A percentile compares a stretch with the other conserved stretches of the same genome.
These are phyloP conservation scores for Tolypocladium album DNA, from an alignment of 2,329 filamentous ascomycete genomes.

Conservation along the genomic window DNA sequence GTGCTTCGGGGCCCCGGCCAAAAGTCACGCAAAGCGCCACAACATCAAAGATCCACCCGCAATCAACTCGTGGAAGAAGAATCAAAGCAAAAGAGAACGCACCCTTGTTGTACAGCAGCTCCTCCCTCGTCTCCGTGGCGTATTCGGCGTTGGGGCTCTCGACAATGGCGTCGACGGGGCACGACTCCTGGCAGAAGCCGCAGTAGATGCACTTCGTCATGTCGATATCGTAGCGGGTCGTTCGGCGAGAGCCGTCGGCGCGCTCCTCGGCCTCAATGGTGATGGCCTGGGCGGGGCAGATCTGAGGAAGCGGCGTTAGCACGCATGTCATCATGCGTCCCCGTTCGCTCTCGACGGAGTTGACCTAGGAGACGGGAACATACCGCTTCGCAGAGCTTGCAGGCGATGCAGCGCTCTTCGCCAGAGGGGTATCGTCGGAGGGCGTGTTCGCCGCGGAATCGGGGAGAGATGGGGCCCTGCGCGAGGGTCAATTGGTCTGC, in stretches of 20 bases:
- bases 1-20: neutral
- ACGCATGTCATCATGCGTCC: neutral
- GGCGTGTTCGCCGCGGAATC: constrained; percentile 97
- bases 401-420: constrained; percentile 98
- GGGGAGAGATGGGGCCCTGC: constrained; percentile 88
- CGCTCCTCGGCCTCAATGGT: constrained; percentile 99
- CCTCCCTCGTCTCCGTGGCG: constrained; percentile 65
- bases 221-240: constrained; percentile 96
- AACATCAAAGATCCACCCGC: neutral
- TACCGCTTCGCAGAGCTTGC: constrained; percentile 95
- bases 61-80: neutral
- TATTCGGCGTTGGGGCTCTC: constrained; percentile 55
- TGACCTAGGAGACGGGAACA: constrained; percentile 5
- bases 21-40: neutral
- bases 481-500: constrained; percentile 7
- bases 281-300: constrained; percentile 96
- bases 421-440: constrained; percentile 92
- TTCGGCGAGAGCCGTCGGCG: constrained; percentile 87
- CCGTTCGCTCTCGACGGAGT: neutral
- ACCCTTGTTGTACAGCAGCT: constrained; percentile 93
- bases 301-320: constrained; percentile 25
- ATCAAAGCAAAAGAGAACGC: constrained; percentile 8
- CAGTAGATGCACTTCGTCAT: constrained; percentile 99
- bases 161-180: constrained; percentile 86
- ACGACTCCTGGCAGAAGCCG: constrained; percentile 97